phyloP scores from a whole-genome alignment of 768 basidiomycete species.

The Ramaria rubella region DNA sequence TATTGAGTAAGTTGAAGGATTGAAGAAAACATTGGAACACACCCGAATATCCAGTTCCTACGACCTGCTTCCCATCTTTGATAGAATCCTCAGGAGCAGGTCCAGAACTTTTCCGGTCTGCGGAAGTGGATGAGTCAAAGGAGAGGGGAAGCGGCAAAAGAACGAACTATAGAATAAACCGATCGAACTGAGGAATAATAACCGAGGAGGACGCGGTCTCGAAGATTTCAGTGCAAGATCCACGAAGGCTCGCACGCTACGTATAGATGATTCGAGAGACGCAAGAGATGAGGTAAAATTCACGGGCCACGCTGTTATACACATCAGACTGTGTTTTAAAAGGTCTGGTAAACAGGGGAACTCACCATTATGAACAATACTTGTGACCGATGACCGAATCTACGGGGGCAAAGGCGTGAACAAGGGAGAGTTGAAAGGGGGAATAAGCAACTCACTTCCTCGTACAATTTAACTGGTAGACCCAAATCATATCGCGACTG shows the following conservation, averaged over 20 bases:
- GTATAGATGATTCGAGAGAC: conserved; percentile 17
- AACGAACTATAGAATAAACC: conserved; percentile 26
- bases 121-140: background rate
- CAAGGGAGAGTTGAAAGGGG: background rate
- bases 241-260: conserved; percentile 24
- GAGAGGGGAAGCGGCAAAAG: background rate
- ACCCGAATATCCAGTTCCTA: conserved; percentile 11
- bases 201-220: conserved; percentile 19
- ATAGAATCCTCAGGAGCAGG: conserved; percentile 1
- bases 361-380: conserved; percentile 9
- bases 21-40: background rate
- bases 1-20: background rate
- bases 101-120: background rate
- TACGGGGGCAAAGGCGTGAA: background rate
- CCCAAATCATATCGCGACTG: conserved; percentile 2
- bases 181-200: conserved; percentile 31
- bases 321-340: conserved; percentile 23
- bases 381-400: conserved; percentile 1
- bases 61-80: background rate
- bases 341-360: conserved; percentile 19
- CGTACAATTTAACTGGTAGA: background rate
- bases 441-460: background rate
- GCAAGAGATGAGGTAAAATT: conserved; percentile 16
- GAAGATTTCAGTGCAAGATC: conserved; percentile 30
- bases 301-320: conserved; percentile 14